Evolutionary conservation across 192 early-diverging fungal species (phyloP), one percentile per base, ranked within the genome.

Genomic region (Coemansia sp.): DNA sequence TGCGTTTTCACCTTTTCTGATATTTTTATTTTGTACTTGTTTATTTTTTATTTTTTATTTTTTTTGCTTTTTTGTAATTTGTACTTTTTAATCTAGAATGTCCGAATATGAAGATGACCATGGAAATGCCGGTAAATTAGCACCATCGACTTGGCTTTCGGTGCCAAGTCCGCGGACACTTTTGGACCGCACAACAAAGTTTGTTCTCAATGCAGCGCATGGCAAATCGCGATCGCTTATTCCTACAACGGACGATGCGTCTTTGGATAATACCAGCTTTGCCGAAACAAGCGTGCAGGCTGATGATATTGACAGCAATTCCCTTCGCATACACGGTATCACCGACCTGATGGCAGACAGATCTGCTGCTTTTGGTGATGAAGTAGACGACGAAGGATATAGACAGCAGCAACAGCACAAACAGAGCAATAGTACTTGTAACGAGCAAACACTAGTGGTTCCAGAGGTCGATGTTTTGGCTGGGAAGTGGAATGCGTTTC

Each of bases 171-270:
- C 77, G 3, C 69, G 64, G 23, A 57, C 66, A 10, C 39, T 80
- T 39, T 45, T 80, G 56, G 72, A 74, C 65, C 61, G 62, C 10
- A 80, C 77, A 10, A 71, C 77, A 16, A 75, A 74, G 61, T 75
- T 80, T 40, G 71, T 80, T 15, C 66, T 80, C 18, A 80, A 68
- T 62, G 77, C 77, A 51, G 69, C 77, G 20, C 77, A 80, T 26
- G 77, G 77, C 25, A 77, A 77, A 45, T 74, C 69, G 3, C 66
- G 77, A 21, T 71, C 77, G 35, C 66, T 80, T 31, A 67, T 80
- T 34, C 77, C 77, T 7, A 80, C 77, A 13, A 68, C 53, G 3
- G 76, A 79, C 40, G 55, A 57, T 7, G n/a, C 31, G 16, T 51
- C 48, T 51, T 31, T 57, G 29, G 55, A 57, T 31, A 20, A n/a